phyloP scores from a whole-genome alignment of 371 early-diverging fungal species.

The Dinochytrium kinnereticum region DNA sequence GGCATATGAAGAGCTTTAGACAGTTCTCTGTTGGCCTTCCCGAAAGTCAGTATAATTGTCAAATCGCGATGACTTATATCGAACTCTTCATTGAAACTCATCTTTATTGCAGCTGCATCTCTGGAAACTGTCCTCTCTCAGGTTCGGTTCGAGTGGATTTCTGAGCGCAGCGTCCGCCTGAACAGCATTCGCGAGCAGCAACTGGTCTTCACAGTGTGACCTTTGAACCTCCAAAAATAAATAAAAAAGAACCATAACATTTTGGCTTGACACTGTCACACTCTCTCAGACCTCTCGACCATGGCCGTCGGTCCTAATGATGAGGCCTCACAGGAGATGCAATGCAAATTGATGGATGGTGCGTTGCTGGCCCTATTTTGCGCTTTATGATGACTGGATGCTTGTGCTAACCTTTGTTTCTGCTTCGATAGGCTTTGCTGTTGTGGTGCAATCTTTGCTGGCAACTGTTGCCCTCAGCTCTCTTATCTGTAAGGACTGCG shows the following conservation, averaged over 20 bases:
- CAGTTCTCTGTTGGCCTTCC: slow-evolving; percentile 73
- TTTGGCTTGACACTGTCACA: not conserved
- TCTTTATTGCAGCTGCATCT: slow-evolving; percentile 10
- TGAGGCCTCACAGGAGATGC: not conserved
- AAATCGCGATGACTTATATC: too few species aligned
- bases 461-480: slow-evolving; percentile 45
- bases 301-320: not conserved
- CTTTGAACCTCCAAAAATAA: not conserved
- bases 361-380: not conserved
- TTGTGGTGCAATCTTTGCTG: slow-evolving; percentile 42
- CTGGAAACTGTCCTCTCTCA: slow-evolving; percentile 56
- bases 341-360: slow-evolving; percentile 17
- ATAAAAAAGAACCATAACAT: not conserved
- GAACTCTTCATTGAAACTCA: too few species aligned
- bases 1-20: slow-evolving; percentile 60
- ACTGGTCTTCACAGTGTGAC: slow-evolving; percentile 48
- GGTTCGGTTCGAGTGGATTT: slow-evolving; percentile 73
- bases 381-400: not conserved
- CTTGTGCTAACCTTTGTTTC: not conserved
- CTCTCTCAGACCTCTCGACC: not conserved
- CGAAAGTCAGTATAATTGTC: slow-evolving; percentile 40
- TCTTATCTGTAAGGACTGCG: slow-evolving; percentile 30
- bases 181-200: slow-evolving; percentile 40
- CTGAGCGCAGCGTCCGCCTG: slow-evolving; percentile 68
- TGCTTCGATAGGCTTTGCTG: slow-evolving; percentile 39